Percentiles rank a stretch among this genome's conserved stretches.
phyloP scores from a whole-genome alignment of 257 asterid species.

The Fraxinus cuspidata region DNA sequence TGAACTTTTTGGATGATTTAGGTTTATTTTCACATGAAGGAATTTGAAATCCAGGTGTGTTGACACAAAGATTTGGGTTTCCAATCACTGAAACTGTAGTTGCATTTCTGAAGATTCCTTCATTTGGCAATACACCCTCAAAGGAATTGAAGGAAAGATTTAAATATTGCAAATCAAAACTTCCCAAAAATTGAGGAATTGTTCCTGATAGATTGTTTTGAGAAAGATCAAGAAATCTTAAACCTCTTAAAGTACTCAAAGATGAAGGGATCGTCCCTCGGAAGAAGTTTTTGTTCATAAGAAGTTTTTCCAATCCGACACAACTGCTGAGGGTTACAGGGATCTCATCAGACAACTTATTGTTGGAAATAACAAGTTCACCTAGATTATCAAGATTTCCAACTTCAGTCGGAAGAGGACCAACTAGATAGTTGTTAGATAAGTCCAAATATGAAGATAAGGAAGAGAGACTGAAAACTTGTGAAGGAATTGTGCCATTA shows the following conservation, averaged over 20 bases:
- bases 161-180: constrained; percentile 15
- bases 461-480: constrained; percentile 18
- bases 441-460: constrained; percentile 22
- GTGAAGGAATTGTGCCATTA: constrained; percentile 20
- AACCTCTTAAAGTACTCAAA: constrained; percentile 1
- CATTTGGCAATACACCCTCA: constrained; percentile 20
- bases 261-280: constrained; percentile 4
- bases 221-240: constrained; percentile 30
- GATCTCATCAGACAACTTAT: constrained; percentile 32
- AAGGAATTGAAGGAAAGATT: constrained; percentile 28
- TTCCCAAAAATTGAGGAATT: constrained; percentile 38
- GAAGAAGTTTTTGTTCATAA: constrained; percentile 6
- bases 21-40: constrained; percentile 14
- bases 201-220: constrained; percentile 36
- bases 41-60: constrained; percentile 12
- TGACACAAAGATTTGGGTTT: neutral
- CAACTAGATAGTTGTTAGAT: constrained; percentile 18
- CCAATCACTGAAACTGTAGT: constrained; percentile 1
- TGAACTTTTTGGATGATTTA: neutral
- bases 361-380: constrained; percentile 32
- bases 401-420: constrained; percentile 29
- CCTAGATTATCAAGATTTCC: constrained; percentile 25
- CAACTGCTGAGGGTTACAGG: constrained; percentile 26
- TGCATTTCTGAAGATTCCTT: neutral
- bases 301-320: constrained; percentile 25